These are phyloP conservation scores for Saccharomyces hybrid DNA, from an alignment of 1,139 yeast genomes.

Conservation along the genomic window DNA sequence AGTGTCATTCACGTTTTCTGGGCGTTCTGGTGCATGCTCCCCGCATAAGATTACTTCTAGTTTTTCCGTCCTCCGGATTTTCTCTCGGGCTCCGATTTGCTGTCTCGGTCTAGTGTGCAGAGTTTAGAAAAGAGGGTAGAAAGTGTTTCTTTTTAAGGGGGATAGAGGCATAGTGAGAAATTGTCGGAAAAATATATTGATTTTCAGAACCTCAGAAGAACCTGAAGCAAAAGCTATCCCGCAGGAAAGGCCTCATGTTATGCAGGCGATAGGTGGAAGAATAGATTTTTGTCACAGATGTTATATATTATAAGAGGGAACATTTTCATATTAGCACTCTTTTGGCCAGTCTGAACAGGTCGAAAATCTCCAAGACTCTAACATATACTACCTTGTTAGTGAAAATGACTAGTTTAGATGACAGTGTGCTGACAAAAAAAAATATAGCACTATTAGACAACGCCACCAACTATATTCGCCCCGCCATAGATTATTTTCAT, in stretches of 20 bases:
- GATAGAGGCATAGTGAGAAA: neutral
- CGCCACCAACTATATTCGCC: slow-evolving; percentile 25
- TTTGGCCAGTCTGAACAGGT: neutral
- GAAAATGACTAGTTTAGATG: slow-evolving; percentile 24
- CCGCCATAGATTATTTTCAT: slow-evolving; percentile 29
- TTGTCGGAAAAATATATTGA: neutral
- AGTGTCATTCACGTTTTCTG: neutral
- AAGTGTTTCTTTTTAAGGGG: neutral
- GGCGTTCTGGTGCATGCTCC: neutral
- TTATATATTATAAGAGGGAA: neutral
- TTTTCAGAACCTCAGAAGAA: neutral
- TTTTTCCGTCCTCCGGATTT: neutral
- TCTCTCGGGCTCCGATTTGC: neutral
- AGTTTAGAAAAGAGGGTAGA: neutral
- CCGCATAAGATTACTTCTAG: neutral
- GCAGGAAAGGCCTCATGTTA: neutral
- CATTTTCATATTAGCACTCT: neutral
- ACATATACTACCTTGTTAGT: neutral
- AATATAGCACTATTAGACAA: slow-evolving; percentile 28
- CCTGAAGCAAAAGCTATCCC: neutral
- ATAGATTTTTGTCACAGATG: neutral
- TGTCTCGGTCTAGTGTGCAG: neutral
- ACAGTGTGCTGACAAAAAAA: slow-evolving; percentile 23
- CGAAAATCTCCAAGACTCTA: neutral
- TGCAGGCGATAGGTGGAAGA: neutral